Base-by-base conservation (phyloP, 2,329 filamentous ascomycete species). In the Penicillium sp. region DNA sequence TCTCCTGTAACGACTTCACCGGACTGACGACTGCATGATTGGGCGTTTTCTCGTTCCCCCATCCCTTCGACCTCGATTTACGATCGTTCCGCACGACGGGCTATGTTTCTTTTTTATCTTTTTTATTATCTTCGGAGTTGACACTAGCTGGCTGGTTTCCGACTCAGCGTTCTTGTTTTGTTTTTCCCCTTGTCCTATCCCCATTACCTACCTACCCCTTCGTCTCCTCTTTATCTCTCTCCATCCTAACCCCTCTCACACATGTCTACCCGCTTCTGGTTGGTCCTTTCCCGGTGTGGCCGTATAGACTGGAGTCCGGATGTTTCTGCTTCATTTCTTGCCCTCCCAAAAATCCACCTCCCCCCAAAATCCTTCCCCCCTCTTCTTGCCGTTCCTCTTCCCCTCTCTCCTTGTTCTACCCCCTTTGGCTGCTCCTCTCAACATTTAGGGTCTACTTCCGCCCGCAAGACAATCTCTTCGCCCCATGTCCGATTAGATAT, bases 1-100 rank as follows among this genome's bases (percentile, higher is more conserved):
- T 69, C 58, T 65, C 68, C 66, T 73, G 70, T 73, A 72, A 73
- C 67, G 71, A 73, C 65, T 71, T 71, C 67, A 67, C 66, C 63
- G 66, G 69, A 69, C 64, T 73, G 69, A 73, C 67, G 71, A 73
- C 67, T 72, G 71, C 71, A 73, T 73, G 71, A 73, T 60, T 67
- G 71, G 70, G 69, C 69, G 70, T 73, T 73, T 67, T 67, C 56
- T 65, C 65, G 51, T 61, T 62, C 50, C 56, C 55, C 53, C 47
- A 45, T 49, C 41, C 43, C 31, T 53, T 33, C 44, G 44, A 58
- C 44, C 46, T 54, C 54, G 52, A 57, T 51, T 54, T 43, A 65
- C 57, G 61, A 65, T 62, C 59, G 56, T 59, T 58, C 37, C 51
- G 44, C 51, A 49, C 45, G 49, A 63, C 57, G 59, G 60, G 60